Percentiles rank a stretch among this genome's conserved stretches.
Evolutionary conservation across 2,329 filamentous ascomycete species (phyloP).

Genomic region (Zymoseptoria tritici): DNA sequence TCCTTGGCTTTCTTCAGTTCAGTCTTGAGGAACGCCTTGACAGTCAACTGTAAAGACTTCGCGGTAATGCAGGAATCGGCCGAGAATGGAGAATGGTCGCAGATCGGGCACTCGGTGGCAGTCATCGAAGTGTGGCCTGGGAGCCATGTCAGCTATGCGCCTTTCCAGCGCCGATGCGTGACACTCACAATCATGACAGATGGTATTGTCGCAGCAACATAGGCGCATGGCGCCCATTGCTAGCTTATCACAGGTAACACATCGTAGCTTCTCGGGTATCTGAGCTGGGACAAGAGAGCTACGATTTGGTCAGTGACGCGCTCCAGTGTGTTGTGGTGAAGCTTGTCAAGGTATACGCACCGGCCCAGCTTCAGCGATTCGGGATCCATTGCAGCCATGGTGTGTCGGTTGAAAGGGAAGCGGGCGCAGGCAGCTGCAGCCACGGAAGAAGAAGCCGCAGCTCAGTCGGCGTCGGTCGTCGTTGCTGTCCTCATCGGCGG

Average conservation of each 20-base stretch:
- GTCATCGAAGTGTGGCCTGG: slow-evolving; percentile 64
- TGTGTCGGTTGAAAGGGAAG: not conserved
- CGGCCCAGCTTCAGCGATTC: slow-evolving; percentile 5
- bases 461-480: slow-evolving; percentile 7
- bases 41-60: slow-evolving; percentile 84
- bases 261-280: slow-evolving; percentile 92
- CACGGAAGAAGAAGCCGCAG: slow-evolving; percentile 4
- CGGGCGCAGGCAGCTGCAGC: not conserved
- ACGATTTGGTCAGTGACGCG: slow-evolving; percentile 9
- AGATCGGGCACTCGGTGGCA: slow-evolving; percentile 63
- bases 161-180: not conserved
- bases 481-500: slow-evolving; percentile 9
- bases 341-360: not conserved
- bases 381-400: not conserved
- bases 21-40: slow-evolving; percentile 83
- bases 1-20: slow-evolving; percentile 60
- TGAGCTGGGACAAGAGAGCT: slow-evolving; percentile 74
- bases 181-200: slow-evolving; percentile 79
- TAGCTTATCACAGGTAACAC: slow-evolving; percentile 85
- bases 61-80: slow-evolving; percentile 80
- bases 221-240: slow-evolving; percentile 85
- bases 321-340: not conserved
- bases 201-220: slow-evolving; percentile 90
- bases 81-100: slow-evolving; percentile 83
- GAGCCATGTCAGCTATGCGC: slow-evolving; percentile 13